These are phyloP conservation scores for Vachellia collinsii DNA, from an alignment of 306 rosid genomes.

Conservation along the genomic window DNA sequence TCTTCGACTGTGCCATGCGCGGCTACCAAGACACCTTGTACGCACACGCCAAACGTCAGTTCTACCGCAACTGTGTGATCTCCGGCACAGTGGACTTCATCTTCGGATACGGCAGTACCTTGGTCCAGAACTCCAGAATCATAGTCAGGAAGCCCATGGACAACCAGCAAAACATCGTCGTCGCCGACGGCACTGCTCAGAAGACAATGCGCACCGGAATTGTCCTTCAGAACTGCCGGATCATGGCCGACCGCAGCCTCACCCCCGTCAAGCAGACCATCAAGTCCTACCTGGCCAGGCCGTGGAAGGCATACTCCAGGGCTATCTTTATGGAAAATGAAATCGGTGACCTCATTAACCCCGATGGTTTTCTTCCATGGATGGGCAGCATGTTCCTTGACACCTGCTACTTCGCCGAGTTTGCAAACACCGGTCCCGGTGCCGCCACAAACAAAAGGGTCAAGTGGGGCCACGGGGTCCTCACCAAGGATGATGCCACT, in stretches of 20 bases:
- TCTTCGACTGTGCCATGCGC: constrained; percentile 67
- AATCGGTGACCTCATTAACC: constrained; percentile 48
- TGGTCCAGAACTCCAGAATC: constrained; percentile 67
- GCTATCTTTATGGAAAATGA: constrained; percentile 63
- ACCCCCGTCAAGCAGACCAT: neutral
- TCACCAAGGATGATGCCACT: constrained; percentile 45
- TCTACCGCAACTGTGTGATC: constrained; percentile 82
- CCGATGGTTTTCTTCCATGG: constrained; percentile 64
- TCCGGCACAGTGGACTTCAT: constrained; percentile 84
- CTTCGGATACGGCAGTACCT: constrained; percentile 56
- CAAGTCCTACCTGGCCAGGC: constrained; percentile 67
- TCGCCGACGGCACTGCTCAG: constrained; percentile 53
- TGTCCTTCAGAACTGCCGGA: constrained; percentile 71
- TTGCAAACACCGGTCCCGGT: constrained; percentile 58
- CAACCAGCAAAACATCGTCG: constrained; percentile 56
- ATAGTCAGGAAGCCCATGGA: constrained; percentile 55
- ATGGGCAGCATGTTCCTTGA: neutral
- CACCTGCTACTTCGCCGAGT: constrained; percentile 66
- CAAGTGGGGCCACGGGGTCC: constrained; percentile 56
- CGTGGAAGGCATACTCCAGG: constrained; percentile 74
- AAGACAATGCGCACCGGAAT: constrained; percentile 37
- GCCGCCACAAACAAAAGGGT: constrained; percentile 46
- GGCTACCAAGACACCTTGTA: constrained; percentile 78
- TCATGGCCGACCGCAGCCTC: constrained; percentile 46
- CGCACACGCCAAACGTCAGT: constrained; percentile 66